Base-by-base conservation (phyloP, 441 rosid species). In the Populus hybrid region DNA sequence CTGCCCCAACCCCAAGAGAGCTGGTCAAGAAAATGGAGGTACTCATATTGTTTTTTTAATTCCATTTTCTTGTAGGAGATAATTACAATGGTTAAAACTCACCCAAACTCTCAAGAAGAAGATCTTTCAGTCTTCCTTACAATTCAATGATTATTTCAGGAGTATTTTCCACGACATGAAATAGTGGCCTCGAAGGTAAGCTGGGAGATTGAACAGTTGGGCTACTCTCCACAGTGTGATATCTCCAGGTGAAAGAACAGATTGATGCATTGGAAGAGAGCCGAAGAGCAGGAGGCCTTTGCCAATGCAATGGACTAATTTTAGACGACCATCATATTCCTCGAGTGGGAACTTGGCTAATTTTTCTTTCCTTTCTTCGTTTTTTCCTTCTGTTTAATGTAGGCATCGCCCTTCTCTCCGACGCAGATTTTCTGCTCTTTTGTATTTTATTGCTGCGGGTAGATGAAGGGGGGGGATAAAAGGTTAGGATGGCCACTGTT, bases 21-120 rank as follows among this genome's bases (percentile, higher is more conserved):
- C 82, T 95, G 57, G 92, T 95, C 83, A 89, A 85, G 84, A 89
- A 90, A 78, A 85, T 95, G 89, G 98, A 95, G 99, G 99, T 93
- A 50, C 57, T 50, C 57, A 0, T 46, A 9, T 50, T 14, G 1
- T 46, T 50, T 50, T 14, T 1, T 1, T 4, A 46, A 50, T 50
- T 5, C 18, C 0, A 50, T 50, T 50, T 46, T 50, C 20, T 14
- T 50, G 57, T 50, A 50, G 20, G 20, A 50, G 7, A 50, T 46
- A 38, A 38, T 38, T 38, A 38, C 46, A 38, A 2, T 38, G 46
- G 46, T 38, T 38, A 38, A 14, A 46, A 46, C 57, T 14, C 6
- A 14, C 6, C 6, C 6, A 4, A 46, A 4, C 57, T 46, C 57
- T 14, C 0, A 46, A 14, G 57, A 42, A 42, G 53, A 46, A 14